Base-by-base conservation (phyloP, 202 grass and related monocot species). In the Thinopyrum obtusiflorum region DNA sequence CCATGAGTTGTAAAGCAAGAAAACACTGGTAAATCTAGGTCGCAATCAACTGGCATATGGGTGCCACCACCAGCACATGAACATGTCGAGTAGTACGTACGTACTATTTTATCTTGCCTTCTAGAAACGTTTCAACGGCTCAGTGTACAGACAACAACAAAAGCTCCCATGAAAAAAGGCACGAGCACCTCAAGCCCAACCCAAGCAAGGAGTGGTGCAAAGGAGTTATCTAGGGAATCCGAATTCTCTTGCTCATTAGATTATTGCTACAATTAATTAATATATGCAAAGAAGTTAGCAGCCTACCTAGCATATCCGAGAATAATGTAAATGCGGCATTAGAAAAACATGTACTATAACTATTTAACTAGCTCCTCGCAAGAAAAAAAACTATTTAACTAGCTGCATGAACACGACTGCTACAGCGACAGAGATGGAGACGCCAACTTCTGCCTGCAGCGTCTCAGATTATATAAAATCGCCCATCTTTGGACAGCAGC, bases 61-160 rank as follows among this genome's bases (percentile, higher is more conserved):
- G 55, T 60, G 69, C 12, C 40, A 9, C 37, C 36, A 11, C 57
- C 15, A 53, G 15, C 37, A 25, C 37, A 70, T 71, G 68, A 71
- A 6, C 11, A 7, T 71, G n/a, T 2, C 39, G 15, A 55, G 46
- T 20, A 15, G 12, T 0, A 44, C 31, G 42, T 47, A 3, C n/a
- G 10, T 10, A 2, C 1, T 24, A 15, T 17, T 49, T 11, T 44
- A 10, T 17, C 5, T 28, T 18, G 11, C 42, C 23, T 73, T 73
- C 69, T 74, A 51, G 71, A 76, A 76, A 4, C 46, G 51, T 55
- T 53, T 53, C 72, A 20, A 53, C 26, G 72, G 72, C 72, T 51
- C 40, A 28, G 47, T 28, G 42, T 29, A 1, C 4, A 32, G 24
- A 46, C 39, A 47, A 47, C 69, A 5, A 27, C 21, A 44, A 40